These are phyloP conservation scores for Lachnellula hyalina DNA, from an alignment of 2,329 filamentous ascomycete species.

Conservation along the genomic window DNA sequence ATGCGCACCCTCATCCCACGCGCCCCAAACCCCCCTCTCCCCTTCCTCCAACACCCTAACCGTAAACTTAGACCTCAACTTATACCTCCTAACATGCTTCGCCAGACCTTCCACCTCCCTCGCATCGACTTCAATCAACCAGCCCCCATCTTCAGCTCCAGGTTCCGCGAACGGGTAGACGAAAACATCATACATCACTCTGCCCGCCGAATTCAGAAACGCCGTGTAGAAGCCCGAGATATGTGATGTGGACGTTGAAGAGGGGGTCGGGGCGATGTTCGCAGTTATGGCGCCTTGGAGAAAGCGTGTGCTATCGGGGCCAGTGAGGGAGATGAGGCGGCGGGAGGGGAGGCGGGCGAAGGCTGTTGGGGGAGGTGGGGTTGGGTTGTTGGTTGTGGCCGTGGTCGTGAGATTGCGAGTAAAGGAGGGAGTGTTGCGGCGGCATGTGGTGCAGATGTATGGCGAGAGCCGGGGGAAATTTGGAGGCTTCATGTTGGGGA, in stretches of 20 bases:
- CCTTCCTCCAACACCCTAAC: slow-evolving; percentile 59
- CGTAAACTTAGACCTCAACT: slow-evolving; percentile 73
- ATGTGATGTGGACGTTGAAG: slow-evolving; percentile 14
- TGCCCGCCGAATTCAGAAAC: slow-evolving; percentile 80
- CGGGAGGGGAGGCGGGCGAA: slow-evolving; percentile 63
- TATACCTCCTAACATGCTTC: slow-evolving; percentile 77
- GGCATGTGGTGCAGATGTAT: slow-evolving; percentile 25
- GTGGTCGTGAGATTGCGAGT: background rate
- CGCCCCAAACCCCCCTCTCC: slow-evolving; percentile 66
- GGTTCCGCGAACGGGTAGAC: slow-evolving; percentile 56
- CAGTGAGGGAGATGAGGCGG: slow-evolving; percentile 71
- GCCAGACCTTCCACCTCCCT: slow-evolving; percentile 55
- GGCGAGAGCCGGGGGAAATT: slow-evolving; percentile 8
- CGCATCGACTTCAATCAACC: slow-evolving; percentile 79
- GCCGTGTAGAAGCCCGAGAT: slow-evolving; percentile 65
- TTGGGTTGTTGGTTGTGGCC: slow-evolving; percentile 5
- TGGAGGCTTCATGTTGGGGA: slow-evolving; percentile 19
- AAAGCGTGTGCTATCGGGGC: slow-evolving; percentile 74
- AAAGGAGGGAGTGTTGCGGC: background rate
- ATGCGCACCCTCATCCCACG: slow-evolving; percentile 47
- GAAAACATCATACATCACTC: slow-evolving; percentile 85
- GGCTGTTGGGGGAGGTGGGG: slow-evolving; percentile 42
- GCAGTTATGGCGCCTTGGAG: slow-evolving; percentile 85
- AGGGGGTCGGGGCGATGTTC: slow-evolving; percentile 43
- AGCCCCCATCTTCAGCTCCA: slow-evolving; percentile 34